Evolutionary conservation across 2,329 filamentous ascomycete genomes (phyloP).

Genomic region (Epichloe elymi): DNA sequence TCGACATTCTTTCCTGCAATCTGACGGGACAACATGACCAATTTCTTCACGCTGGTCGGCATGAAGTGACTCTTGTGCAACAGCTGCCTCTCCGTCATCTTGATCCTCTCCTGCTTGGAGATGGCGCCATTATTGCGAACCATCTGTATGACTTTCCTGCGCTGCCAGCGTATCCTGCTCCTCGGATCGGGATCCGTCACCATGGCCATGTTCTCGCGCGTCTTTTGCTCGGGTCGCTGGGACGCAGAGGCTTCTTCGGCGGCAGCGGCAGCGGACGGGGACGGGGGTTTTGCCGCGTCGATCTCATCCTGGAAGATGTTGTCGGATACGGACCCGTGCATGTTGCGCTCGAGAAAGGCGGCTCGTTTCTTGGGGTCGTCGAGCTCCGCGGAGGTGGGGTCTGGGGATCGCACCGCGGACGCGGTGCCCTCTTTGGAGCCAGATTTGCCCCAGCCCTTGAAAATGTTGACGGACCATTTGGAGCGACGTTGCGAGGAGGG

Average conservation of each 20-base stretch:
- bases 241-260: slow-evolving; percentile 7
- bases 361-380: slow-evolving; percentile 29
- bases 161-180: slow-evolving; percentile 61
- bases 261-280: slow-evolving; percentile 4
- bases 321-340: slow-evolving; percentile 32
- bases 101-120: slow-evolving; percentile 51
- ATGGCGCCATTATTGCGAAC: slow-evolving; percentile 44
- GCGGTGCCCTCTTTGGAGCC: slow-evolving; percentile 17
- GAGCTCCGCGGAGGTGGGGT: slow-evolving; percentile 20
- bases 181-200: slow-evolving; percentile 64
- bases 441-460: slow-evolving; percentile 22
- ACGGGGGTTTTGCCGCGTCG: slow-evolving; percentile 23
- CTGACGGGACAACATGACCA: slow-evolving; percentile 73
- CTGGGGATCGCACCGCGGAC: slow-evolving; percentile 13
- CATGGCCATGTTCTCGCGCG: slow-evolving; percentile 41
- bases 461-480: slow-evolving; percentile 30
- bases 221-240: slow-evolving; percentile 23
- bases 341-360: slow-evolving; percentile 26
- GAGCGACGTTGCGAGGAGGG: slow-evolving; percentile 22
- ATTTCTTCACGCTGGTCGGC: slow-evolving; percentile 84
- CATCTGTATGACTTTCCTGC: slow-evolving; percentile 70
- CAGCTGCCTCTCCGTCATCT: slow-evolving; percentile 45
- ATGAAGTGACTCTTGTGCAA: slow-evolving; percentile 54
- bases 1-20: slow-evolving; percentile 89
- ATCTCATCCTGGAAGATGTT: slow-evolving; percentile 52